Percentiles rank a stretch among this genome's conserved stretches.
Conservation (phyloP, 352 stramenopile species). For the Globisporangium yorkense region DNA sequence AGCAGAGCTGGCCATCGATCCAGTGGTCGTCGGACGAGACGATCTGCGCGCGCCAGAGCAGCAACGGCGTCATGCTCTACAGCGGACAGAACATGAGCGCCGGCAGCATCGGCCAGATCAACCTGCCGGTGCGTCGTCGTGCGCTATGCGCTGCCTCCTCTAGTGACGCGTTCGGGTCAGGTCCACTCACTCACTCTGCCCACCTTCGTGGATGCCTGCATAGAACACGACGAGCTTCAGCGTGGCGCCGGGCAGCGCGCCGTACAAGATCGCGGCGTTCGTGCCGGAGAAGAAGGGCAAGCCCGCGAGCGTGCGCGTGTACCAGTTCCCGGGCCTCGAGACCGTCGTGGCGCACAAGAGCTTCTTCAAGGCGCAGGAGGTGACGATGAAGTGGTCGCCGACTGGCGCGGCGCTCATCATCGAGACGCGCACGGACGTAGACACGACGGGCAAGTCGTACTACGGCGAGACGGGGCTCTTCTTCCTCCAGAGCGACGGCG, state of each 20-base stretch:
- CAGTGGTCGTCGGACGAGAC: constrained; percentile 89
- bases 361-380: constrained; percentile 90
- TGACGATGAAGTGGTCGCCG: constrained; percentile 88
- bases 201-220: no score
- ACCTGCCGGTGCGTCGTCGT: constrained; percentile 39
- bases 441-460: constrained; percentile 94
- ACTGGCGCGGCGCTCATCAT: constrained; percentile 84
- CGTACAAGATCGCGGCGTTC: constrained; percentile 84
- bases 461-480: constrained; percentile 97
- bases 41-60: constrained; percentile 74
- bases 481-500: constrained; percentile 90
- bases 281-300: constrained; percentile 89
- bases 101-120: constrained; percentile 64
- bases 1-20: constrained; percentile 84
- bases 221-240: constrained; percentile 82
- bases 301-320: constrained; percentile 81
- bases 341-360: constrained; percentile 73
- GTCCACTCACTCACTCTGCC: not conserved
- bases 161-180: no score
- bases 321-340: constrained; percentile 69
- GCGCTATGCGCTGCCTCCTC: no score
- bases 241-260: constrained; percentile 63
- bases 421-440: constrained; percentile 89
- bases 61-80: constrained; percentile 76
- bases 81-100: constrained; percentile 53